Evolutionary conservation across 1,284 basidiomycete species (phyloP).

Genomic region (Salmacisia buchloeana): DNA sequence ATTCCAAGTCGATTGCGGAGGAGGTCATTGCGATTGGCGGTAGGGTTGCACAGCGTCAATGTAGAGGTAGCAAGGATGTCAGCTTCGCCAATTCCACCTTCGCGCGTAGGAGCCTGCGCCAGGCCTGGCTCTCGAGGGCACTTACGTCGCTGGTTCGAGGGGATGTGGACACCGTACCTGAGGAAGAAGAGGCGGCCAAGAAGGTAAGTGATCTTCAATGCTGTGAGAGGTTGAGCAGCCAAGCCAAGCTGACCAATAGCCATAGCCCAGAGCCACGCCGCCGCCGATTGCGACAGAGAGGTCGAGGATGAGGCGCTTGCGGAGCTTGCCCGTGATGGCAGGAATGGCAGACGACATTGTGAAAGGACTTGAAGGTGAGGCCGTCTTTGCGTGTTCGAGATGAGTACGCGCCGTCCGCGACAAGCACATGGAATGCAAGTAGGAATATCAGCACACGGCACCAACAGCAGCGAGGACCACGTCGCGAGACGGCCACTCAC

Average conservation of each 20-base stretch:
- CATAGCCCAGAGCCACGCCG: constrained; percentile 41
- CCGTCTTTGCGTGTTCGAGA: background rate
- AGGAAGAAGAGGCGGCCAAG: background rate
- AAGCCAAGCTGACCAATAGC: constrained; percentile 35
- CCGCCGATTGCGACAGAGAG: constrained; percentile 42
- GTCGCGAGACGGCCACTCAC: too few relatives aligned
- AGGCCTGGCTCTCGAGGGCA: too few relatives aligned
- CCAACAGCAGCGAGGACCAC: background rate
- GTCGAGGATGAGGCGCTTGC: constrained; percentile 47
- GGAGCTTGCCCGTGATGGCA: constrained; percentile 46
- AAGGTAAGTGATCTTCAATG: background rate
- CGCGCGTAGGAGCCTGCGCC: too few relatives aligned
- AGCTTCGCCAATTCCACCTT: too few relatives aligned
- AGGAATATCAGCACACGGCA: background rate
- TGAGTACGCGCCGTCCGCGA: too few relatives aligned
- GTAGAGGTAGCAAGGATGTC: too few relatives aligned
- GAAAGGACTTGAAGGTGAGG: too few relatives aligned
- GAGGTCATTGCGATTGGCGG: too few relatives aligned
- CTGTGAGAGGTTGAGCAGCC: background rate
- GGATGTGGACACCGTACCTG: constrained; percentile 48
- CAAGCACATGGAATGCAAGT: too few relatives aligned
- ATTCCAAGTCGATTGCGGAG: background rate
- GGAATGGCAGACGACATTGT: constrained; percentile 21
- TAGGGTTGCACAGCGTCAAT: too few relatives aligned
- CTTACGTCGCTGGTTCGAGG: constrained; percentile 33